Evolutionary conservation across 2,329 filamentous ascomycete genomes (phyloP).

Genomic region (Epichloe sylvatica): DNA sequence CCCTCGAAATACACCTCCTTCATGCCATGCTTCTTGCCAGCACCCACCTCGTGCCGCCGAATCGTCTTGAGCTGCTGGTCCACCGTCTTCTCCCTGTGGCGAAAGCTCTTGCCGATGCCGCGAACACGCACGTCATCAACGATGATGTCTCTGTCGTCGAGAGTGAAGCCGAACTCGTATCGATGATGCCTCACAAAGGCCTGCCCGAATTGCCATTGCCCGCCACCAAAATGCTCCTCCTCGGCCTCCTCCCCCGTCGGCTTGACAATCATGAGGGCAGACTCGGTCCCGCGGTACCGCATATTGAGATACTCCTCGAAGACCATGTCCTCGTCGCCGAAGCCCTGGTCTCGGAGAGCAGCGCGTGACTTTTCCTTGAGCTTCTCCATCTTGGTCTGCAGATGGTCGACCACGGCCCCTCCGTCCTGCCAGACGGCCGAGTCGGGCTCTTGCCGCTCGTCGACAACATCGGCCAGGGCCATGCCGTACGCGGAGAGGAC

Average conservation of each 20-base stretch:
- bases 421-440: constrained; percentile 48
- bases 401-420: constrained; percentile 41
- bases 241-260: constrained; percentile 49
- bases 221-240: constrained; percentile 43
- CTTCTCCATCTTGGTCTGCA: constrained; percentile 62
- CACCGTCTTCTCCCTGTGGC: constrained; percentile 65
- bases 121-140: constrained; percentile 80
- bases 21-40: constrained; percentile 48
- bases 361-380: constrained; percentile 61
- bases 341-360: constrained; percentile 63
- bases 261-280: constrained; percentile 76
- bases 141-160: constrained; percentile 73
- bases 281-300: constrained; percentile 82
- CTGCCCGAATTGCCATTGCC: constrained; percentile 69
- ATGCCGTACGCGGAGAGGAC: constrained; percentile 34
- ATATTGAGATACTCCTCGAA: constrained; percentile 94
- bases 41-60: constrained; percentile 41
- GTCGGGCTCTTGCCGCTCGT: constrained; percentile 67
- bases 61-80: constrained; percentile 68
- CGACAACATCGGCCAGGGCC: constrained; percentile 30
- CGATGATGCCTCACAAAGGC: constrained; percentile 80
- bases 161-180: constrained; percentile 84
- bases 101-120: constrained; percentile 79
- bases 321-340: constrained; percentile 56
- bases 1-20: constrained; percentile 74